Percentiles rank a stretch among this genome's conserved stretches.
phyloP scores from a whole-genome alignment of 75 land plant genomes.

The Pinus taeda region DNA sequence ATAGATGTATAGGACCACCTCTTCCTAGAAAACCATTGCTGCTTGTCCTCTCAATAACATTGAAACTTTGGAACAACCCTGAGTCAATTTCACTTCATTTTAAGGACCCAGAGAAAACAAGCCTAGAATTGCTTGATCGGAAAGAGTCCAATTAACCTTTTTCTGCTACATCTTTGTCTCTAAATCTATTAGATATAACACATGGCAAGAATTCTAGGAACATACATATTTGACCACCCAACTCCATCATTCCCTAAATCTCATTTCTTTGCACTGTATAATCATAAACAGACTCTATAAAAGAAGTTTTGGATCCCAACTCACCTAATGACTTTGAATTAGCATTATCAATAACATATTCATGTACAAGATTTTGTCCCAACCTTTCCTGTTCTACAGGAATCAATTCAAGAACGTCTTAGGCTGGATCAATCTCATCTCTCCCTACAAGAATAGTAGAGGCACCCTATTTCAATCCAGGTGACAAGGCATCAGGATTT shows the following conservation, averaged over 20 bases:
- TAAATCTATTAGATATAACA: conserved; percentile 21
- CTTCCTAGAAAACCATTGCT: conserved; percentile 38
- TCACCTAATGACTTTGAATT: background rate
- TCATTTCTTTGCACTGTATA: background rate
- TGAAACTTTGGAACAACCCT: background rate
- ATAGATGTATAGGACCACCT: conserved; percentile 46
- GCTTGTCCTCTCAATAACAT: background rate
- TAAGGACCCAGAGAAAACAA: background rate
- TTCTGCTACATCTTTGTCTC: background rate
- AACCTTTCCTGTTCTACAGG: background rate
- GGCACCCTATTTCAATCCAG: conserved; percentile 11
- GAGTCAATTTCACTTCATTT: conserved; percentile 4
- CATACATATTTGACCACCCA: conserved; percentile 14
- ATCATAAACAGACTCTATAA: background rate
- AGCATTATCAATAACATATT: background rate
- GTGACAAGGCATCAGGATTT: conserved; percentile 4
- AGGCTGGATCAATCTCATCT: conserved; percentile 1
- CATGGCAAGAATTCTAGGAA: conserved; percentile 18
- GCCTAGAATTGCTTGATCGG: background rate
- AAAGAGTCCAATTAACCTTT: background rate
- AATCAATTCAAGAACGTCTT: background rate
- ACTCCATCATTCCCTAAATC: background rate
- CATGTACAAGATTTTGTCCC: background rate
- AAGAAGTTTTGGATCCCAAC: background rate
- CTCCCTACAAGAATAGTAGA: background rate